Evolutionary conservation across 2,329 filamentous ascomycete genomes (phyloP).

Genomic region (Verticillium dahliae): DNA sequence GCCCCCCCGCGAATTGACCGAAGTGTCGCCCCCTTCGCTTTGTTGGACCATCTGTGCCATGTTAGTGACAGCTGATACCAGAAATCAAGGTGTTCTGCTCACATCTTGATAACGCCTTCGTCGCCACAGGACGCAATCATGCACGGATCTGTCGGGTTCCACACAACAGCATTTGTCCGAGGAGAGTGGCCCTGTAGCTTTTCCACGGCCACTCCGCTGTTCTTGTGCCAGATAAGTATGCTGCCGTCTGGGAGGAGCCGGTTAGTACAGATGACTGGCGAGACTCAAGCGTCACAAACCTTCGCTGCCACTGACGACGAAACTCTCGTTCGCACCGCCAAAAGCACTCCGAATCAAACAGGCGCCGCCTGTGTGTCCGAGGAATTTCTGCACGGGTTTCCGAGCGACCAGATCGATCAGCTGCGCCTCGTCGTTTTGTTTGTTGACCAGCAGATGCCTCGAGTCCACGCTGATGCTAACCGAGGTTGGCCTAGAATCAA

Average conservation of each 20-base stretch:
- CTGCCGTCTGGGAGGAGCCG: constrained; percentile 42
- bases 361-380: constrained; percentile 66
- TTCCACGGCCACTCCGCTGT: constrained; percentile 69
- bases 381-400: constrained; percentile 66
- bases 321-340: constrained; percentile 86
- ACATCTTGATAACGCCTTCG: constrained; percentile 81
- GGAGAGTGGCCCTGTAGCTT: constrained; percentile 67
- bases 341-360: constrained; percentile 79
- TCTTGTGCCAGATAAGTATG: constrained; percentile 88
- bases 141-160: constrained; percentile 76
- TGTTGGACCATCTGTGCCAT: constrained; percentile 17
- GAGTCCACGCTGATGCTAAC: constrained; percentile 78
- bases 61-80: background rate
- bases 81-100: constrained; percentile 25
- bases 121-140: constrained; percentile 92
- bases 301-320: constrained; percentile 88
- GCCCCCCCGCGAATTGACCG: constrained; percentile 9
- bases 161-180: constrained; percentile 81
- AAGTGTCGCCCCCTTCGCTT: constrained; percentile 13
- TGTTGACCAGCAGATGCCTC: constrained; percentile 74
- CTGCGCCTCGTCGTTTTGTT: constrained; percentile 68
- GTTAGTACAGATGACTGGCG: background rate
- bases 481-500: constrained; percentile 67
- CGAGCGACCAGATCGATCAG: constrained; percentile 71
- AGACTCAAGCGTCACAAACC: constrained; percentile 38